Conservation (phyloP, 208 protist genomes). For the Crithidia bombi region DNA sequence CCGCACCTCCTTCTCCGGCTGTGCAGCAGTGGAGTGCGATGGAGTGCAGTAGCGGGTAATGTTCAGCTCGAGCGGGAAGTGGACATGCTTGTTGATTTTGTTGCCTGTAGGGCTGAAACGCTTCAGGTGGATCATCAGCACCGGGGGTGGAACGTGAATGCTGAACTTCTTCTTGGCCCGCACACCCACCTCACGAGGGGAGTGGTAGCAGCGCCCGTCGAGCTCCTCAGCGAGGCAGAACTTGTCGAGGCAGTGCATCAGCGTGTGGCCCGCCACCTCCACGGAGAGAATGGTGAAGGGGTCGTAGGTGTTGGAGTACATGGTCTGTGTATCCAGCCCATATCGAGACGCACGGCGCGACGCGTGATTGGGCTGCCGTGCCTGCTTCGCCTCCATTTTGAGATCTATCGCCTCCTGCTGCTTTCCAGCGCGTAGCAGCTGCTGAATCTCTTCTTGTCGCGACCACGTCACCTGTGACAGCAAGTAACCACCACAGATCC, state of each 20-base stretch:
- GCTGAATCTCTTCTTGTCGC: constrained; percentile 77
- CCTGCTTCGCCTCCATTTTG: constrained; percentile 50
- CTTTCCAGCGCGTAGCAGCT: constrained; percentile 66
- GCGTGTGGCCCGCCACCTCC: constrained; percentile 67
- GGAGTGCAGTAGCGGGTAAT: constrained; percentile 65
- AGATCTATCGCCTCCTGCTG: constrained; percentile 79
- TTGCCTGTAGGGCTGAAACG: constrained; percentile 74
- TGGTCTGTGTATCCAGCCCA: constrained; percentile 26
- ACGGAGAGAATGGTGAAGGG: constrained; percentile 82
- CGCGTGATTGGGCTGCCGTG: not conserved
- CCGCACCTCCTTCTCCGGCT: not conserved
- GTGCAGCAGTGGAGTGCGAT: not conserved
- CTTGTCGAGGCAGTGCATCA: constrained; percentile 79
- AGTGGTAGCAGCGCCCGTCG: constrained; percentile 75
- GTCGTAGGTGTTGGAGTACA: constrained; percentile 90
- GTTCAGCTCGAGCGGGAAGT: constrained; percentile 70
- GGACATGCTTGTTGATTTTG: constrained; percentile 73
- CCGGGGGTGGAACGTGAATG: constrained; percentile 79
- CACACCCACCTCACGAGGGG: constrained; percentile 79
- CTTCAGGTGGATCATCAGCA: constrained; percentile 91
- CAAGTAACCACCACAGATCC: constrained; percentile 85
- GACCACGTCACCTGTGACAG: constrained; percentile 87
- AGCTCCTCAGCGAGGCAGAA: constrained; percentile 79
- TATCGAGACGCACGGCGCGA: constrained; percentile 5
- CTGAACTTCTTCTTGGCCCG: constrained; percentile 78